Percentiles rank a stretch among this genome's conserved stretches.
Conservation (phyloP, 2,329 filamentous ascomycete genomes). For the Clonostachys sp. region DNA sequence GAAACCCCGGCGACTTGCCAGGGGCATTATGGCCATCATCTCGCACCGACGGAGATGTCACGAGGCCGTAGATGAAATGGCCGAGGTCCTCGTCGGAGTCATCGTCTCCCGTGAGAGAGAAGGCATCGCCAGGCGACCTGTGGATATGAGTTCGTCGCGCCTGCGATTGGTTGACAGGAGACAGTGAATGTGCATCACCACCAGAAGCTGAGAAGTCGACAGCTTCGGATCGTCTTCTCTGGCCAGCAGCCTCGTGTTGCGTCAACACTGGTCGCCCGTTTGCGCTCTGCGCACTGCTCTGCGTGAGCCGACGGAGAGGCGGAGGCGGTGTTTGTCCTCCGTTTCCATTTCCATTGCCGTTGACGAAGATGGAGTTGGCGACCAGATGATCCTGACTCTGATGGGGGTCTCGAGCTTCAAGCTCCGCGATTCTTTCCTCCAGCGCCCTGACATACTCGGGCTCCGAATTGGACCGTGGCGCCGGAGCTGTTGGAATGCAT, state of each 20-base stretch:
- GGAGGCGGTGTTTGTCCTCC: neutral
- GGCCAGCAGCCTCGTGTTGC: neutral
- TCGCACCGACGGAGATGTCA: slow-evolving; percentile 3
- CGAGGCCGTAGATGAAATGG: slow-evolving; percentile 3
- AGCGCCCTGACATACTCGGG: slow-evolving; percentile 8
- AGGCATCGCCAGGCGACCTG: slow-evolving; percentile 1
- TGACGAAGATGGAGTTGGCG: neutral
- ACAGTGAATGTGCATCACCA: neutral
- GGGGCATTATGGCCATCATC: slow-evolving; percentile 1
- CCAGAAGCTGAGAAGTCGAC: neutral
- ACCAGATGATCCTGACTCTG: slow-evolving; percentile 12
- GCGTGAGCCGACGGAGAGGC: neutral
- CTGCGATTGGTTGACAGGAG: neutral
- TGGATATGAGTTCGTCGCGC: slow-evolving; percentile 3
- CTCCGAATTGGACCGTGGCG: slow-evolving; percentile 7
- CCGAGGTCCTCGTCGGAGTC: slow-evolving; percentile 5
- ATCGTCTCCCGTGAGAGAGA: slow-evolving; percentile 1
- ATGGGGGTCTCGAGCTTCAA: slow-evolving; percentile 6
- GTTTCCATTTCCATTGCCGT: neutral
- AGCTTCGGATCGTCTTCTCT: neutral
- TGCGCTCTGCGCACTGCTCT: neutral
- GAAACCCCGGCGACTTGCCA: neutral
- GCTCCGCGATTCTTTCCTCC: slow-evolving; percentile 10
- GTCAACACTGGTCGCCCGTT: neutral
- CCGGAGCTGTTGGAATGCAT: slow-evolving; percentile 9